Percentiles rank a stretch among this genome's conserved stretches.
Evolutionary conservation across 257 asterid species (phyloP).

Genomic region (Scutellaria minor): DNA sequence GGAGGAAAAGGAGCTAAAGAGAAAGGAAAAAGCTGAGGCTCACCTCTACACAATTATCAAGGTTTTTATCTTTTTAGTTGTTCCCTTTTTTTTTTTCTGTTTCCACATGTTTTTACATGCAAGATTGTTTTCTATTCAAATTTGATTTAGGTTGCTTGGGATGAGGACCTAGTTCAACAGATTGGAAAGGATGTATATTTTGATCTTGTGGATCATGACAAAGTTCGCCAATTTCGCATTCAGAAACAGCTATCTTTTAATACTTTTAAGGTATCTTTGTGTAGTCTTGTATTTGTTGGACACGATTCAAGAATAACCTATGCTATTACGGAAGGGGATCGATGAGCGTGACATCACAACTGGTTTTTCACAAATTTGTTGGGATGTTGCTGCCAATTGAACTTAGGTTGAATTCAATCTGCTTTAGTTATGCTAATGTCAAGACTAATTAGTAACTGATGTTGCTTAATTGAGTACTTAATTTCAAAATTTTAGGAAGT

Average conservation of each 20-base stretch:
- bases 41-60: slow-evolving; percentile 84
- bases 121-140: slow-evolving; percentile 10
- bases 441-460: slow-evolving; percentile 17
- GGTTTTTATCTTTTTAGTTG: slow-evolving; percentile 44
- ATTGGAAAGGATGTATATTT: slow-evolving; percentile 81
- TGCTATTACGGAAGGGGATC: slow-evolving; percentile 1
- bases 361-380: slow-evolving; percentile 14
- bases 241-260: slow-evolving; percentile 74
- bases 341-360: slow-evolving; percentile 9
- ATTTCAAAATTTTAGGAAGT: slow-evolving; percentile 16
- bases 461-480: slow-evolving; percentile 9
- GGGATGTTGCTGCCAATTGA: not conserved
- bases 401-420: not conserved
- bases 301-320: not conserved
- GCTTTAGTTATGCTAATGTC: not conserved
- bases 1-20: slow-evolving; percentile 80
- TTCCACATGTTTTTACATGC: slow-evolving; percentile 18
- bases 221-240: slow-evolving; percentile 77
- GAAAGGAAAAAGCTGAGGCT: slow-evolving; percentile 80
- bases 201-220: slow-evolving; percentile 92
- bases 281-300: slow-evolving; percentile 27
- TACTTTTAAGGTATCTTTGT: slow-evolving; percentile 64
- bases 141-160: slow-evolving; percentile 73
- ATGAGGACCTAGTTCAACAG: slow-evolving; percentile 71
- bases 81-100: slow-evolving; percentile 23